Conservation (phyloP, 2,329 filamentous ascomycete genomes). For the Diaporthe vaccinii region DNA sequence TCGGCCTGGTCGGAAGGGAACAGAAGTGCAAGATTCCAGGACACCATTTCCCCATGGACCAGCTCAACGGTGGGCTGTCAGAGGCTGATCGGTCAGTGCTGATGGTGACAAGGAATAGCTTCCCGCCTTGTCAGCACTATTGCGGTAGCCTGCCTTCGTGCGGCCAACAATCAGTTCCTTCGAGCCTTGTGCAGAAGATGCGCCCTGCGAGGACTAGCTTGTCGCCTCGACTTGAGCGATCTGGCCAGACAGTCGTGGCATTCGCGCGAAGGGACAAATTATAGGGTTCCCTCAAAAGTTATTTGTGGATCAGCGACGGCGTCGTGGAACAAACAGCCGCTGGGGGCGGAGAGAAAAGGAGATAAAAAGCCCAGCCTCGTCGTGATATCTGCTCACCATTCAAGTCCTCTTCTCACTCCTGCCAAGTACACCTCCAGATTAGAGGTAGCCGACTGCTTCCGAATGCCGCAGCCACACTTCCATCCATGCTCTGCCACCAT, state of each 20-base stretch:
- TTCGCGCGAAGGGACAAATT: not conserved
- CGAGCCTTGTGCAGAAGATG: not conserved
- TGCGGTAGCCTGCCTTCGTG: not conserved
- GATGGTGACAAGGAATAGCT: not conserved
- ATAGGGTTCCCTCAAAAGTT: not conserved
- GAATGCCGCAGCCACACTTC: not conserved
- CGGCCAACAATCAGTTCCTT: not conserved
- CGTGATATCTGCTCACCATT: not conserved
- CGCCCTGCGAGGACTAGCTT: not conserved
- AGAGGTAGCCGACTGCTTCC: not conserved
- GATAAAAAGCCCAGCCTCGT: not conserved
- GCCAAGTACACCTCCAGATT: not conserved
- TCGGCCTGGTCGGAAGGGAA: conserved; percentile 1
- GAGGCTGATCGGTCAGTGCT: conserved; percentile 3
- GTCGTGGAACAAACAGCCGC: not conserved
- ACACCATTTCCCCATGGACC: not conserved
- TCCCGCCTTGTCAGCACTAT: not conserved
- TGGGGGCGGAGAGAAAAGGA: not conserved
- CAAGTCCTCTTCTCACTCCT: not conserved
- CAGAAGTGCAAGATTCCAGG: not conserved
- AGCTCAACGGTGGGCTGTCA: not conserved
- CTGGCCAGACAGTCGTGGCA: not conserved
- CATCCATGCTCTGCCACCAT: not conserved
- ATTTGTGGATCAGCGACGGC: not conserved
- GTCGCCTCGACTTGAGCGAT: not conserved